Conservation (phyloP, 2,329 filamentous ascomycete genomes). For the Waltergamsia citrina region DNA sequence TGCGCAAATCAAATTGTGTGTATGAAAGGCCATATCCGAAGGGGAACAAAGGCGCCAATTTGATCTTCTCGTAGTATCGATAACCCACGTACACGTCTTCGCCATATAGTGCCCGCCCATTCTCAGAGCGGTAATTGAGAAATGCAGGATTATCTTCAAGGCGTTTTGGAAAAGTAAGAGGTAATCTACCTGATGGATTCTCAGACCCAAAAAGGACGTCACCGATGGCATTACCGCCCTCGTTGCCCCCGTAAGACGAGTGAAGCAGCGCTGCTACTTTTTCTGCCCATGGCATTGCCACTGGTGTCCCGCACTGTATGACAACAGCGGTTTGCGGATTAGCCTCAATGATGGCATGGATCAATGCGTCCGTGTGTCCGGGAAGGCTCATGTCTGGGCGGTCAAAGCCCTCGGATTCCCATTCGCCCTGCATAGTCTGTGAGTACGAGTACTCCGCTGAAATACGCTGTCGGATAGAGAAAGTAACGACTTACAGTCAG, state of each 20-base stretch:
- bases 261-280: slow-evolving; percentile 25
- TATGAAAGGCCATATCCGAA: slow-evolving; percentile 64
- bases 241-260: slow-evolving; percentile 9
- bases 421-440: too few species aligned
- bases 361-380: slow-evolving; percentile 44
- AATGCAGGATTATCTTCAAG: slow-evolving; percentile 59
- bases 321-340: slow-evolving; percentile 50
- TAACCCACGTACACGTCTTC: slow-evolving; percentile 68
- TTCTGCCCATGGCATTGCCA: slow-evolving; percentile 19
- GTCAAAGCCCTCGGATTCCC: slow-evolving; percentile 44
- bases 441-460: too few species aligned
- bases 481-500: too few species aligned
- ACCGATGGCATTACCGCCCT: slow-evolving; percentile 10
- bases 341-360: slow-evolving; percentile 39
- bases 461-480: too few species aligned
- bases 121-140: slow-evolving; percentile 54
- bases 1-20: slow-evolving; percentile 42
- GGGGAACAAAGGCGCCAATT: slow-evolving; percentile 43
- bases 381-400: slow-evolving; percentile 60
- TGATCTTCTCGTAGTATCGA: slow-evolving; percentile 49
- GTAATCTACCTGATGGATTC: slow-evolving; percentile 44
- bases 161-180: slow-evolving; percentile 51
- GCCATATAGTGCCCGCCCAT: slow-evolving; percentile 55
- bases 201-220: slow-evolving; percentile 8
- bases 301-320: slow-evolving; percentile 50